phyloP scores from a whole-genome alignment of 768 basidiomycete genomes.

The Lyophyllum semitale region DNA sequence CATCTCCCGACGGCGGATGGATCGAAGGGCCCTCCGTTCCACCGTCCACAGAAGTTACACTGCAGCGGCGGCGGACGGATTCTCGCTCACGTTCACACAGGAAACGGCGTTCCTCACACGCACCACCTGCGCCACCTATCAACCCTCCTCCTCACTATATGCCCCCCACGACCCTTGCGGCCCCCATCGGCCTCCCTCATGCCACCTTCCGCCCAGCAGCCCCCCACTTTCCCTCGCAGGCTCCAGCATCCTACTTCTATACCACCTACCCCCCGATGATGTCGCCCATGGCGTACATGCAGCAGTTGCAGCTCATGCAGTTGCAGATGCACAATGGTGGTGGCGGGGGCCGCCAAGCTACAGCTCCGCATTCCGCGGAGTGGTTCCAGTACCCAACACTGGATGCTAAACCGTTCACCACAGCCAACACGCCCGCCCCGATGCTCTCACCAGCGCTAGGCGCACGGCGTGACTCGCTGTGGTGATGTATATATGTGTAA shows the following conservation, averaged over 20 bases:
- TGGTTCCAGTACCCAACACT: conserved; percentile 13
- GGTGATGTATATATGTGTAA: conserved; percentile 11
- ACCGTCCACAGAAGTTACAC: conserved; percentile 1
- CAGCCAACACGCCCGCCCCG: conserved; percentile 3
- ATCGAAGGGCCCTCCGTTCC: conserved; percentile 31
- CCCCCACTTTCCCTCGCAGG: conserved; percentile 4
- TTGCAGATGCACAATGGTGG: conserved; percentile 16
- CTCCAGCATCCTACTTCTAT: conserved; percentile 18
- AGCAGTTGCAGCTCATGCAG: conserved; percentile 22
- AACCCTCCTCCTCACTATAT: conserved; percentile 7
- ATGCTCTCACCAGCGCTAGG: conserved; percentile 1
- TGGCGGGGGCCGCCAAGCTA: conserved; percentile 4
- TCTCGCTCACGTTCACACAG: conserved; percentile 17
- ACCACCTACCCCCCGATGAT: conserved; percentile 18
- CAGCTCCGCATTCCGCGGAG: conserved; percentile 4
- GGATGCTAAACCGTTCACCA: conserved; percentile 7
- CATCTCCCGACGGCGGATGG: conserved; percentile 37
- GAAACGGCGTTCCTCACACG: conserved; percentile 21
- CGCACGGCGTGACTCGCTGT: conserved; percentile 14
- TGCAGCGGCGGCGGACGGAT: conserved; percentile 11
- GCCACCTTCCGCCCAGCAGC: conserved; percentile 9
- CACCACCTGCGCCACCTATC: conserved; percentile 1
- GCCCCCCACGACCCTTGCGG: conserved; percentile 5
- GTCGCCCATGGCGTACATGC: conserved; percentile 21
- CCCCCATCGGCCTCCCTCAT: conserved; percentile 6